phyloP scores from a whole-genome alignment of 345 rosid species.

The Corchorus olitorius region DNA sequence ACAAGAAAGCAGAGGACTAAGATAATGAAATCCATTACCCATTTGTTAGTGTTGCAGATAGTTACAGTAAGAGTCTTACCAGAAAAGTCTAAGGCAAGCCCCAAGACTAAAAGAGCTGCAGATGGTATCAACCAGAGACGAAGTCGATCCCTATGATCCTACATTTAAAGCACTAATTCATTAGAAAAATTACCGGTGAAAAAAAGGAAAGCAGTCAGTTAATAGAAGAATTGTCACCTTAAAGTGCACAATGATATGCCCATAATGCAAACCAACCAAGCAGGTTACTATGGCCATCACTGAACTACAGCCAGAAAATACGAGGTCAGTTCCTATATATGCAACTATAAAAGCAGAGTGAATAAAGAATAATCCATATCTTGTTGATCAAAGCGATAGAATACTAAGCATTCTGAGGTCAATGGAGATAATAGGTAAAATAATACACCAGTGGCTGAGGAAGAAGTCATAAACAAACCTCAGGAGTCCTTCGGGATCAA shows the following conservation, averaged over 20 bases:
- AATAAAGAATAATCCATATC: neutral
- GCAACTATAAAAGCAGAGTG: neutral
- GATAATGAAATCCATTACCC: neutral
- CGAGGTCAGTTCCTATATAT: constrained; percentile 10
- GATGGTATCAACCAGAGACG: constrained; percentile 62
- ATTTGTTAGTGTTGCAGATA: neutral
- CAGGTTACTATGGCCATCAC: constrained; percentile 81
- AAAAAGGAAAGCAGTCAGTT: neutral
- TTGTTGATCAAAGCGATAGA: neutral
- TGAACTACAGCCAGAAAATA: constrained; percentile 55
- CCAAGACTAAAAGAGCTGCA: constrained; percentile 49
- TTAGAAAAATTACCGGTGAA: neutral
- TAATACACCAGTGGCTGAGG: neutral
- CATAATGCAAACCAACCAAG: constrained; percentile 79
- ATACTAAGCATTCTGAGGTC: neutral
- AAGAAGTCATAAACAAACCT: constrained; percentile 47
- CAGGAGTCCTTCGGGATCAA: constrained; percentile 89
- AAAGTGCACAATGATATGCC: constrained; percentile 76
- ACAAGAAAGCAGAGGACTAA: constrained; percentile 14
- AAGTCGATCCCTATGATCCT: constrained; percentile 67
- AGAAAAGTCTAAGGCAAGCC: constrained; percentile 52
- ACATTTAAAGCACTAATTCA: constrained; percentile 16
- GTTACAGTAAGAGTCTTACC: constrained; percentile 40
- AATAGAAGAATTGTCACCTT: constrained; percentile 51
- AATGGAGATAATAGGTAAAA: neutral